phyloP scores from a whole-genome alignment of 495 filamentous ascomycete species.

The Aspergillus olivimuriae region DNA sequence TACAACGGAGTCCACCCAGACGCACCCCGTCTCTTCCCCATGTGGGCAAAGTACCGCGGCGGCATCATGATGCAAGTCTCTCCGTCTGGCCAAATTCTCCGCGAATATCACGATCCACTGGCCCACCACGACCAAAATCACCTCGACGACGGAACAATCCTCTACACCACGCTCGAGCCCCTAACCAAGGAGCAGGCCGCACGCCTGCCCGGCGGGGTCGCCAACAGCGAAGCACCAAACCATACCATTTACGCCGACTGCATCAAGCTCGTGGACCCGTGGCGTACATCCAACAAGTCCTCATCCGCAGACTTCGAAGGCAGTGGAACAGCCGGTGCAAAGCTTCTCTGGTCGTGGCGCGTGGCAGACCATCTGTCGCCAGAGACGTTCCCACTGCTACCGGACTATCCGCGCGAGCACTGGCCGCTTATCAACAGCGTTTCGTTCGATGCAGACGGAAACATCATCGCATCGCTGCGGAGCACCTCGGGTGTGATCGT shows the following conservation, averaged over 20 bases:
- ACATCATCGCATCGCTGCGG: constrained; percentile 38
- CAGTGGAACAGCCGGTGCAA: too few species aligned
- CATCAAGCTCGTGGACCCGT: constrained; percentile 37
- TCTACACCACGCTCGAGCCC: constrained; percentile 39
- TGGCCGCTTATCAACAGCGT: constrained; percentile 41
- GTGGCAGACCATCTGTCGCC: constrained; percentile 34
- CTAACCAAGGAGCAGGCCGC: constrained; percentile 28
- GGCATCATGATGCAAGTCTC: constrained; percentile 40
- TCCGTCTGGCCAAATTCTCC: constrained; percentile 26
- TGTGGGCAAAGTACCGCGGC: constrained; percentile 42
- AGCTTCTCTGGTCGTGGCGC: constrained; percentile 37
- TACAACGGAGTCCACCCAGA: constrained; percentile 39
- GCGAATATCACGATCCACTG: constrained; percentile 33
- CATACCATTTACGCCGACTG: constrained; percentile 37
- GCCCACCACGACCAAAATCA: constrained; percentile 45
- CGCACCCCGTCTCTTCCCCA: constrained; percentile 33
- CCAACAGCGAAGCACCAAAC: constrained; percentile 30
- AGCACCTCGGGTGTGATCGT: constrained; percentile 37
- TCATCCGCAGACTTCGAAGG: too few species aligned
- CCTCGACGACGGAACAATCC: constrained; percentile 32
- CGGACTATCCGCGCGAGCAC: constrained; percentile 40
- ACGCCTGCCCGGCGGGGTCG: constrained; percentile 32
- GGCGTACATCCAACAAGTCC: too few species aligned
- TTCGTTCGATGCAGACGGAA: constrained; percentile 26
- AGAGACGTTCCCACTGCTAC: constrained; percentile 26